Base-by-base conservation (phyloP, 1,284 basidiomycete genomes). In the Sanguinoderma infundibulare region DNA sequence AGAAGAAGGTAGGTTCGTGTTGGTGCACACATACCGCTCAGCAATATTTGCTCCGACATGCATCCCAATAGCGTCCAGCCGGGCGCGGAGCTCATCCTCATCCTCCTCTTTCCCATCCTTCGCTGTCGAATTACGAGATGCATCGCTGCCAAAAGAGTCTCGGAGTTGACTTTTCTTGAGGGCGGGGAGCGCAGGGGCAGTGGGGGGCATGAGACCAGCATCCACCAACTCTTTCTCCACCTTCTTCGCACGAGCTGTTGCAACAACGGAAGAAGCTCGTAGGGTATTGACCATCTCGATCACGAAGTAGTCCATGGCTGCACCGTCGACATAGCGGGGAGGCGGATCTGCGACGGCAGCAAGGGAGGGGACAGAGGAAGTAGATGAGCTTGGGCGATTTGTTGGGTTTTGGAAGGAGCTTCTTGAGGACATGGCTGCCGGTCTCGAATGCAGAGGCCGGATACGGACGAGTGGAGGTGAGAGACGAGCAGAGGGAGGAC, bases 31-130 rank as follows among this genome's bases (percentile, higher is more conserved):
- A 56, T 64, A 96, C 95, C 90, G 83, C 78, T 97, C 95, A 0
- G 90, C 87, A 60, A 96, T 85, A 72, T 91, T 94, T 4, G 89
- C 88, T 1, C 96, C 95, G 1, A 97, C 92, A 73, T 96, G 92
- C 67, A 89, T 76, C 0, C 96, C 96, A 64, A 98, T 92, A 7
- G 86, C 79, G 74, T 97, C 95, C 42, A 97, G 78, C 54, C 94
- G 79, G 32, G 82, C 75, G 40, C 85, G 78, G 14, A 95, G 75
- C 8, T 84, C 90, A 54, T 90, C 89, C 55, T 95, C 93, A 17
- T 89, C 89, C 12, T 92, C 90, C 39, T 92, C 86, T 17, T 78
- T 70, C 2, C 69, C 60, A 14, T 65, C 44, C 39, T 72, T 73
- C 14, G 66, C 62, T 42, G 62, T 51, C 7, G 67, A 61, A 40